Evolutionary conservation across 2,329 filamentous ascomycete species (phyloP), one percentile per base, ranked within the genome.

Genomic region (Dactylellina drechsleri): DNA sequence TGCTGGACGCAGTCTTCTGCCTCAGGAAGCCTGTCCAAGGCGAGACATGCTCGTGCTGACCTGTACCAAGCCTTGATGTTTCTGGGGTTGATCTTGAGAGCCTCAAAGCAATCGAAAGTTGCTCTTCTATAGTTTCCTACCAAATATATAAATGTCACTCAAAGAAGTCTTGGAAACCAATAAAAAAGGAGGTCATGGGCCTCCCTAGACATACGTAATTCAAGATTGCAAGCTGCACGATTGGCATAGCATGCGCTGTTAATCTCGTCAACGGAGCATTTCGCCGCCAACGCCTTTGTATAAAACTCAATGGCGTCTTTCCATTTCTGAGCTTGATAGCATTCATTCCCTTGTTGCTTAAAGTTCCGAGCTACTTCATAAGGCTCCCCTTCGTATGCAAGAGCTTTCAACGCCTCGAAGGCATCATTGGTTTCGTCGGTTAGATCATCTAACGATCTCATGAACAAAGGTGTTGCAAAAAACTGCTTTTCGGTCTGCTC

Each of bases 11-110:
- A 89, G 81, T 96, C 92, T 78, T 90, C 86, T 1, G 95, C 93
- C 83, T 97, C 93, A 20, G 84, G 82, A 66, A 96, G 84, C 80
- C 92, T 92, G 81, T 91, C 90, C 15, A 97, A 87, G 0, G 90
- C 88, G 26, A 96, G 84, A 67, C 96, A 87, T 2, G 95, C 94
- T 73, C 86, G 85, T 1, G 91, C 88, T 66, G 91, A 93, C 77
- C 95, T 91, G 83, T 96, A 99, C 83, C 90, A 92, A 0, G 95
- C 94, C 84, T 99, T 99, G 80, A 96, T 82, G 81, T 97, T 97
- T 59, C 81, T 82, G 2, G 89, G 86, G 82, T 97, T 96, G 71
- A 97, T 84, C 45, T 89, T 87, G 74, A 99, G 86, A 0, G 92
- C 90, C 6, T 88, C 86, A 1, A 90, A 91, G 82, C 93, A 95